Base-by-base conservation (phyloP, 352 stramenopile genomes). In the Phytophthora citrophthora region DNA sequence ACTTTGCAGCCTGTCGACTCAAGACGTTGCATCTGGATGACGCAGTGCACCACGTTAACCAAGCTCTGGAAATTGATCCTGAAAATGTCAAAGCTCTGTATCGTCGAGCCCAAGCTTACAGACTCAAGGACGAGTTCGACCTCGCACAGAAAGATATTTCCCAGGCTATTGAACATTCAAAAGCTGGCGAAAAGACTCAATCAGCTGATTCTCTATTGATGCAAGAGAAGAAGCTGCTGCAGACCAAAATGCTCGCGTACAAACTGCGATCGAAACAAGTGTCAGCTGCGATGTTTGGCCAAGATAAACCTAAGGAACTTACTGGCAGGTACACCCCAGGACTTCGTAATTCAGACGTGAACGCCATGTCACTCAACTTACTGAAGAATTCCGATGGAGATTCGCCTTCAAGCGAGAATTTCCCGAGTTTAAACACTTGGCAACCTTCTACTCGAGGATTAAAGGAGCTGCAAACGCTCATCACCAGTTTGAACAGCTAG, bases 21-120 rank as follows among this genome's bases (percentile, higher is more conserved):
- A 91, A 91, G 63, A 93, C 81, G 27, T 62, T 75, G 61, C 81
- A 93, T 39, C 55, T 89, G 12, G 87, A 95, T 29, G 80, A 94
- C 46, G 80, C 72, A n/a, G 70, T 93, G 24, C 80, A 89, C 47
- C 74, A 95, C 49, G 67, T 76, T 1, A 66, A 79, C 18, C 68
- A 91, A 39, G 83, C 81, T 12, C 67, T 94, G 2, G 63, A 82
- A 41, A 70, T 93, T 15, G 72, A 94, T n/a, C 11, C 52, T 1
- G 27, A 58, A 13, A 89, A 65, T 50, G 70, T 90, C 3, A 94
- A 94, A 60, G 86, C 85, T 15, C 53, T 92, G 7, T 94, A 89
- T 55, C 72, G 83, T 36, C 70, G 84, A 43, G 87, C 87, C 1
- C 79, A 93, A 50, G 85, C 77, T 23, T 76, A 80, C 49, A 72